Percentiles rank a stretch among this genome's conserved stretches.
Conservation (phyloP, 805 yeast genomes). For the Cyberlindnera amylophila region DNA sequence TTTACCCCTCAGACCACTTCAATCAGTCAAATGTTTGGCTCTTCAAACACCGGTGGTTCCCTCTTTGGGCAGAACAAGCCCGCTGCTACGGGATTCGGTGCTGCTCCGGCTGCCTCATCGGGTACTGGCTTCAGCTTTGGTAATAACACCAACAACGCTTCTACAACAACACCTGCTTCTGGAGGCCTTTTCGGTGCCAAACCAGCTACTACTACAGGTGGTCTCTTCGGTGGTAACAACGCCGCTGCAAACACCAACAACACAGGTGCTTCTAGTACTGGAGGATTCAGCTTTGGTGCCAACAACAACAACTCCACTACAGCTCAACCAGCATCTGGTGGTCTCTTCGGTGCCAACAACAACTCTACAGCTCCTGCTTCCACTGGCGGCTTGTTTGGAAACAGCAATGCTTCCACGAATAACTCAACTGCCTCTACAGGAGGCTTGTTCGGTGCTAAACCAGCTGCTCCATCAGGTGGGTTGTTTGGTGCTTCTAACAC, state of each 20-base stretch:
- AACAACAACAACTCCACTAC: conserved; percentile 15
- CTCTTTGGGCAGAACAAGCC: conserved; percentile 24
- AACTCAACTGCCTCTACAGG: neutral
- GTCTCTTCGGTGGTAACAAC: conserved; percentile 23
- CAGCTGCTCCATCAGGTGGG: conserved; percentile 25
- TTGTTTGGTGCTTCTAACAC: conserved; percentile 28
- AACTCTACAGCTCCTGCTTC: conserved; percentile 15
- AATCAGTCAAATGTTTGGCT: conserved; percentile 12
- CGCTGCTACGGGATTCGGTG: conserved; percentile 17
- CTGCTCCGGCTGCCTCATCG: conserved; percentile 9
- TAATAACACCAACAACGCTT: conserved; percentile 6
- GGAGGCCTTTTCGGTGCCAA: conserved; percentile 17
- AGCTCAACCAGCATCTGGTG: conserved; percentile 9
- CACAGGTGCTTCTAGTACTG: neutral
- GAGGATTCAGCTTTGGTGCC: conserved; percentile 9
- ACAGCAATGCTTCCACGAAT: conserved; percentile 17
- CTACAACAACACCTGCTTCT: conserved; percentile 1
- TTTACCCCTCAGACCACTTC: neutral
- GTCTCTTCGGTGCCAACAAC: conserved; percentile 11
- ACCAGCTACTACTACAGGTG: conserved; percentile 22
- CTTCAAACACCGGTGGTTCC: conserved; percentile 10
- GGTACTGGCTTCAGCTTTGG: conserved; percentile 23
- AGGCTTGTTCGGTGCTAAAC: conserved; percentile 22
- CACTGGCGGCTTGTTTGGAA: conserved; percentile 2
- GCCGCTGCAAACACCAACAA: conserved; percentile 5